Evolutionary conservation across 768 basidiomycete species (phyloP).

Genomic region (Cystofilobasidium macerans): DNA sequence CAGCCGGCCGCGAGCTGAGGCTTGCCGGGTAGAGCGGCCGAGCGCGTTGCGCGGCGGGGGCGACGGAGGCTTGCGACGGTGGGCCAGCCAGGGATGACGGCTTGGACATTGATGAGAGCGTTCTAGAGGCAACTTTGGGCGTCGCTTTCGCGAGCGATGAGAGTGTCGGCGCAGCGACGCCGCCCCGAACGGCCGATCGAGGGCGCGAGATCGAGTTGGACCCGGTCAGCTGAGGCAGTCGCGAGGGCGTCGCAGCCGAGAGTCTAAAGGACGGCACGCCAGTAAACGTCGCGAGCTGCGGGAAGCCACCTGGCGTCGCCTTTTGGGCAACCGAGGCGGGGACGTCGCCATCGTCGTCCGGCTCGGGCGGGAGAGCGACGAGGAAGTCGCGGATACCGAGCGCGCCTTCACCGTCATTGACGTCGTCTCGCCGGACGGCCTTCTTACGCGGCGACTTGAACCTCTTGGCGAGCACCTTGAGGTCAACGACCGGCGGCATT

Average conservation of each 20-base stretch:
- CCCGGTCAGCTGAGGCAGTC: neutral
- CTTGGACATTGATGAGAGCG: neutral
- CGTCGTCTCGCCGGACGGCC: neutral
- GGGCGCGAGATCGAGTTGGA: neutral
- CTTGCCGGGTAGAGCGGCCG: slow-evolving; percentile 8
- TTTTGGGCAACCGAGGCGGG: neutral
- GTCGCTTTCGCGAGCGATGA: neutral
- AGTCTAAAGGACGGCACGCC: neutral
- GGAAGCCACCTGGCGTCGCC: neutral
- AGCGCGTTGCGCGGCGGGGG: neutral
- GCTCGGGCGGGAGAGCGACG: neutral
- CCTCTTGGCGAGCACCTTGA: neutral
- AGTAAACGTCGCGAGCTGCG: neutral
- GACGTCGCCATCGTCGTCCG: neutral
- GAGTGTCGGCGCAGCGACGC: neutral
- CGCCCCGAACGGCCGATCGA: neutral
- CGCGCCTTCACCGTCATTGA: neutral
- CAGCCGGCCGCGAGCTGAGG: slow-evolving; percentile 2
- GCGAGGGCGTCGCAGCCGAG: neutral
- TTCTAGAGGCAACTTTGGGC: neutral
- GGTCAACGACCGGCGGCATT: neutral
- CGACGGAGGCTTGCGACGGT: neutral
- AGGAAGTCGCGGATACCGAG: neutral
- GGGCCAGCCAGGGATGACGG: neutral
- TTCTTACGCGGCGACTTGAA: neutral